Percentiles rank a stretch among this genome's conserved stretches.
phyloP scores from a whole-genome alignment of 2,329 filamentous ascomycete species.

The Aspergillus sp. region DNA sequence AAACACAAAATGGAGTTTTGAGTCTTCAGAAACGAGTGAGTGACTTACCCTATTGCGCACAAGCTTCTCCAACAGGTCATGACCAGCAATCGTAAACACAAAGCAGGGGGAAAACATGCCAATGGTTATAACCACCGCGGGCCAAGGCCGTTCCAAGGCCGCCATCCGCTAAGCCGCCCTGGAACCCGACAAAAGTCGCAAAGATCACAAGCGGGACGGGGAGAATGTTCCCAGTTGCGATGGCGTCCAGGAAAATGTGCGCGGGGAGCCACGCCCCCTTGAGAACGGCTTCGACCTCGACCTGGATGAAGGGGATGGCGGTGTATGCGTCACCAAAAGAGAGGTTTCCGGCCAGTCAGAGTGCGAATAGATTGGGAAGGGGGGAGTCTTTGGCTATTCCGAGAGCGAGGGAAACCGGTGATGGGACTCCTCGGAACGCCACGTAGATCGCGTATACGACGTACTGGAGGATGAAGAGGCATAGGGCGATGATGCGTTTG shows the following conservation, averaged over 20 bases:
- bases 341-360: neutral
- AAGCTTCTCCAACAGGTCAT: neutral
- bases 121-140: neutral
- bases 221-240: neutral
- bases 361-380: neutral
- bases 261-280: neutral
- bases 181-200: neutral
- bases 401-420: neutral
- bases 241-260: neutral
- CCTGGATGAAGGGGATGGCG: neutral
- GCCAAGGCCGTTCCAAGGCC: neutral
- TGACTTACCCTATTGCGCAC: neutral
- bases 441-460: neutral
- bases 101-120: neutral
- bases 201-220: neutral
- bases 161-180: neutral
- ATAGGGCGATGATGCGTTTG: neutral
- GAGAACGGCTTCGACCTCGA: neutral
- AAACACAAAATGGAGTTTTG: neutral
- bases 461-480: neutral
- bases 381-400: neutral
- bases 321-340: neutral
- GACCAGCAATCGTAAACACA: neutral
- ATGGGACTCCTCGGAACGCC: neutral
- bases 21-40: neutral